A percentile compares a stretch with the other conserved stretches of the same genome.
Conservation (phyloP, 2,329 filamentous ascomycete genomes). For the Stachybotrys chartarum region DNA sequence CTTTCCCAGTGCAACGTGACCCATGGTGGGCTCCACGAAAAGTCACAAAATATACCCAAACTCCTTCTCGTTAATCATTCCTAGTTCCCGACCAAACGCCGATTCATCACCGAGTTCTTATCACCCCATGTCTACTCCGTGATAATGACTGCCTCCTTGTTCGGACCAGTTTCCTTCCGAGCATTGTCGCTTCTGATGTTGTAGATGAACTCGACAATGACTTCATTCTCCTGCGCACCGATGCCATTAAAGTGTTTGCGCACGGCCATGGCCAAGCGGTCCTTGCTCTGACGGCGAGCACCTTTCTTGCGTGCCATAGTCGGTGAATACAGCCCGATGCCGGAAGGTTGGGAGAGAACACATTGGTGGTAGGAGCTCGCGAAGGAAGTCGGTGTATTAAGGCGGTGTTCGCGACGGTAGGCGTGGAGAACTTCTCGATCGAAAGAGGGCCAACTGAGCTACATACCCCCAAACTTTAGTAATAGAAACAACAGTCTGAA, state of each 20-base stretch:
- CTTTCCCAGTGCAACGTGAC: no score
- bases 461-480: slow-evolving; percentile 8
- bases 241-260: slow-evolving; percentile 79
- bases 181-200: slow-evolving; percentile 41
- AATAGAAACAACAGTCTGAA: neutral
- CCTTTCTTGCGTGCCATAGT: slow-evolving; percentile 64
- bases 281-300: slow-evolving; percentile 61
- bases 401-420: slow-evolving; percentile 67
- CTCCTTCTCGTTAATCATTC: no score
- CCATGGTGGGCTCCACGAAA: no score
- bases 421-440: slow-evolving; percentile 62
- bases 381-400: slow-evolving; percentile 66
- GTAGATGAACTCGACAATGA: slow-evolving; percentile 74
- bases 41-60: no score
- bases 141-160: slow-evolving; percentile 8
- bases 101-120: neutral
- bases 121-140: neutral
- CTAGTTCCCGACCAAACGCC: neutral
- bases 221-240: slow-evolving; percentile 73
- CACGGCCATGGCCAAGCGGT: slow-evolving; percentile 63
- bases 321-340: slow-evolving; percentile 65
- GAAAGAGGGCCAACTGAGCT: slow-evolving; percentile 63
- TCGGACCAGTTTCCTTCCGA: slow-evolving; percentile 11
- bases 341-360: slow-evolving; percentile 51
- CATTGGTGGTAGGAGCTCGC: slow-evolving; percentile 54